A percentile compares a stretch with the other conserved stretches of the same genome.
Evolutionary conservation across 1,284 basidiomycete genomes (phyloP).

Genomic region (Cryptococcus jaspeensis): DNA sequence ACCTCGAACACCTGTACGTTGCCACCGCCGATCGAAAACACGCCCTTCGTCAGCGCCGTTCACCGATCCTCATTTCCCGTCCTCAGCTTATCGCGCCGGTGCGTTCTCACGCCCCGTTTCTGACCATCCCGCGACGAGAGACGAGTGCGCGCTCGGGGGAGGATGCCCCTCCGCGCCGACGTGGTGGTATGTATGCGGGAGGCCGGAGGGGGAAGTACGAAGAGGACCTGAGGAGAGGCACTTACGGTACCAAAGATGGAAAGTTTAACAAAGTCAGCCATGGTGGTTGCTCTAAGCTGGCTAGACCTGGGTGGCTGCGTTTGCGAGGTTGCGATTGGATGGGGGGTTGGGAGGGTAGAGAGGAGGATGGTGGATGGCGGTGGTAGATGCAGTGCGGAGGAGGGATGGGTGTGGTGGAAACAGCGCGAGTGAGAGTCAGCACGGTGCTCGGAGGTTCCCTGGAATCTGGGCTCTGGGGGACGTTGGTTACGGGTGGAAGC

Average conservation of each 20-base stretch:
- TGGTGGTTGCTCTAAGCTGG: conserved; percentile 17
- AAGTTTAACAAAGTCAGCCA: conserved; percentile 84
- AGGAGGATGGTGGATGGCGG: background rate
- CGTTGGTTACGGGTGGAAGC: background rate
- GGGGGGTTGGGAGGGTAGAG: background rate
- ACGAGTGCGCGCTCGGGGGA: too few species aligned
- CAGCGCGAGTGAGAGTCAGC: too few species aligned
- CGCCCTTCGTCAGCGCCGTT: background rate
- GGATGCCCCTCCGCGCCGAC: too few species aligned
- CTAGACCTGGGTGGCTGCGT: background rate
- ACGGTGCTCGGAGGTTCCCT: too few species aligned
- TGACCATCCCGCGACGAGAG: too few species aligned
- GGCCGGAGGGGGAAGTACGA: background rate
- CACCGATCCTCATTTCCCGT: too few species aligned
- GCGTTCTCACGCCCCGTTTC: too few species aligned
- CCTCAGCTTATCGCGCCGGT: too few species aligned
- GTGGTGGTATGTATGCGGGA: background rate
- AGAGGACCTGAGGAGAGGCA: conserved; percentile 2
- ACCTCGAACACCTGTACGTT: conserved; percentile 62
- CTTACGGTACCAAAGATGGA: conserved; percentile 87
- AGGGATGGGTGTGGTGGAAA: background rate
- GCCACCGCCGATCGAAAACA: conserved; percentile 8
- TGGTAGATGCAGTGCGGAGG: background rate
- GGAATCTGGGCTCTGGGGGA: too few species aligned
- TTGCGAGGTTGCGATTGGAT: background rate